These are phyloP conservation scores for Coniochaeta sp. DNA, from an alignment of 2,329 filamentous ascomycete genomes.

Conservation along the genomic window DNA sequence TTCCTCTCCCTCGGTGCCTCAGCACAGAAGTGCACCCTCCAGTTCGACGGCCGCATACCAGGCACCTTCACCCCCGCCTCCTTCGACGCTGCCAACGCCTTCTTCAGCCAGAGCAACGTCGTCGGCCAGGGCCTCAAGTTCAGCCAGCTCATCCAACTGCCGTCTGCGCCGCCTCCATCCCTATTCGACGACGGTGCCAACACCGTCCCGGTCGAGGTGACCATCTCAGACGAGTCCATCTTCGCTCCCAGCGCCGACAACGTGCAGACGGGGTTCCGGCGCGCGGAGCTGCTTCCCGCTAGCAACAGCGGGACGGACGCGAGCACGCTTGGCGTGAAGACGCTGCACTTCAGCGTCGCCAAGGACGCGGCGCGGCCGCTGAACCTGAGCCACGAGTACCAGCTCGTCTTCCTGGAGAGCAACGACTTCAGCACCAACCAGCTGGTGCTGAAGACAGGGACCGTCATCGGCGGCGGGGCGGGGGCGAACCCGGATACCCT, in stretches of 20 bases:
- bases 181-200: constrained; percentile 39
- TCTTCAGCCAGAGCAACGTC: constrained; percentile 45
- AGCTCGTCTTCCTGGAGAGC: constrained; percentile 44
- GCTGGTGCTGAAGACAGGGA: constrained; percentile 48
- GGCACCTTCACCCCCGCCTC: constrained; percentile 24
- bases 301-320: constrained; percentile 42
- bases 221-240: constrained; percentile 51
- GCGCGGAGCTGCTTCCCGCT: constrained; percentile 47
- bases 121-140: constrained; percentile 44
- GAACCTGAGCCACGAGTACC: constrained; percentile 55
- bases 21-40: constrained; percentile 26
- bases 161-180: constrained; percentile 28
- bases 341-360: constrained; percentile 52
- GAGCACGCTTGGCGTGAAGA: constrained; percentile 49
- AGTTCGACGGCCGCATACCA: constrained; percentile 40
- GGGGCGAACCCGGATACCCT: constrained; percentile 31
- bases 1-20: not conserved
- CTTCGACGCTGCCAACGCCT: constrained; percentile 31
- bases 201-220: constrained; percentile 42
- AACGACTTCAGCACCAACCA: constrained; percentile 41
- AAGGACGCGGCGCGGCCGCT: constrained; percentile 43
- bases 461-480: constrained; percentile 29
- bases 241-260: constrained; percentile 42
- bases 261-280: constrained; percentile 51
- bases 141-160: constrained; percentile 42